A percentile compares a stretch with the other conserved stretches of the same genome.
Conservation (phyloP, 106 monocot genomes). For the Allium cepa region DNA sequence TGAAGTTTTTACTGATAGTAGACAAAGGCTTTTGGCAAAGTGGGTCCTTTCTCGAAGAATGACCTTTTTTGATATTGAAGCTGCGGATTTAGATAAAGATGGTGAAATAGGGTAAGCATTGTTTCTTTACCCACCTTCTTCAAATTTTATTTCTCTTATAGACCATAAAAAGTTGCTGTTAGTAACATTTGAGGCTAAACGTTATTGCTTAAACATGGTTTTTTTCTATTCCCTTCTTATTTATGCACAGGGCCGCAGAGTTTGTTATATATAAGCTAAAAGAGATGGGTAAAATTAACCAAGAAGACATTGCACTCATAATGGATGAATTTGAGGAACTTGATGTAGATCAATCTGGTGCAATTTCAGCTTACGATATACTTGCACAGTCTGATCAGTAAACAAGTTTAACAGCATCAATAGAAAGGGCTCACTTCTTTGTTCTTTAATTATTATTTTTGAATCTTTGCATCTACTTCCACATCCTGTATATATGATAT, state of each 20-base stretch:
- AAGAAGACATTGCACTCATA: constrained; percentile 69
- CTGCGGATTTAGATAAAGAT: constrained; percentile 80
- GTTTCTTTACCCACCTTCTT: neutral
- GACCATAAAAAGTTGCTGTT: neutral
- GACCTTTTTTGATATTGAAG: constrained; percentile 85
- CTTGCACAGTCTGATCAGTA: constrained; percentile 26
- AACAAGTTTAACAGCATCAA: neutral
- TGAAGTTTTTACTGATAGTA: constrained; percentile 51
- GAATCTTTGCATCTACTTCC: too few relatives aligned
- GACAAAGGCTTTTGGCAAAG: constrained; percentile 56
- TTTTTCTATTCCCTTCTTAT: neutral
- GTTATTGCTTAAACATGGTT: too few relatives aligned
- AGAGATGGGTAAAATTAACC: constrained; percentile 89
- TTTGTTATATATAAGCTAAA: constrained; percentile 94
- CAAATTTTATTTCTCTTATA: neutral
- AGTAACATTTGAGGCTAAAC: too few relatives aligned
- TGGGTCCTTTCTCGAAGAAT: constrained; percentile 86
- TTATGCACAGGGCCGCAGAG: constrained; percentile 60
- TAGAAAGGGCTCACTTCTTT: too few relatives aligned
- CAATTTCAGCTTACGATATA: constrained; percentile 41
- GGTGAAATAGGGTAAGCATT: constrained; percentile 56
- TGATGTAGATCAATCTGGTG: constrained; percentile 75
- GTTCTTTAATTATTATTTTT: too few relatives aligned
- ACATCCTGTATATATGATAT: too few relatives aligned
- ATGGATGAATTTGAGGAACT: constrained; percentile 92